Base-by-base conservation (phyloP, 768 basidiomycete species). In the Coprinopsis marcescibilis region DNA sequence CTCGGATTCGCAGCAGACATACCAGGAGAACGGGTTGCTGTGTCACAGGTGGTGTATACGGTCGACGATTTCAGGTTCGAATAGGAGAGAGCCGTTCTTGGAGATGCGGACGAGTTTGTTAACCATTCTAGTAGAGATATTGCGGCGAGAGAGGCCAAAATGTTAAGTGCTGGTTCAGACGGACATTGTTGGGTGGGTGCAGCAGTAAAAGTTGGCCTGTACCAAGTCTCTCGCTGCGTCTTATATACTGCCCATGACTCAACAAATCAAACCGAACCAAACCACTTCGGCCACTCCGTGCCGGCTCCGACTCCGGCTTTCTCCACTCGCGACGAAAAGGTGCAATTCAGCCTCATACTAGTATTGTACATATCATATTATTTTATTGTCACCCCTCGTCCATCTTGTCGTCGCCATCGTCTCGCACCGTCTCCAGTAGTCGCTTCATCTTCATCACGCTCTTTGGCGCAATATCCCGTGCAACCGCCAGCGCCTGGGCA, bases 391-490 rank as follows among this genome's bases (percentile, higher is more conserved):
- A 87, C 52, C 83, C 83, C 60, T 86, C 83, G 57, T 88, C 88
- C 86, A 88, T 88, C 57, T 73, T 67, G 42, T 82, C 81, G 47
- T 79, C 79, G 36, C 67, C 75, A 30, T 75, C 80, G 55, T 88
- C 85, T 64, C 73, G 77, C 52, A 73, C 73, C 20, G 81, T 86
- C 51, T 80, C 85, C 58, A 85, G 72, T 53, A 89, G 70, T 62
- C 81, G 87, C 71, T 80, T 85, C 58, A 87, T 83, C 75, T 91
- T 92, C 45, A 76, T 78, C 50, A 83, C 67, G 60, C 87, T 87
- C 69, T 95, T 91, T 33, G 96, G 95, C 37, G 95, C 88, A 48
- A 97, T 78, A 61, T 99, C 96, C 52, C 93, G 83, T 55, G 93
- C 96, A 30, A 85, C 75, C 24, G 92, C 89, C 51, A 99, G 85